Conservation (phyloP, 75 land plant species). For the Ceratopteris richardii region DNA sequence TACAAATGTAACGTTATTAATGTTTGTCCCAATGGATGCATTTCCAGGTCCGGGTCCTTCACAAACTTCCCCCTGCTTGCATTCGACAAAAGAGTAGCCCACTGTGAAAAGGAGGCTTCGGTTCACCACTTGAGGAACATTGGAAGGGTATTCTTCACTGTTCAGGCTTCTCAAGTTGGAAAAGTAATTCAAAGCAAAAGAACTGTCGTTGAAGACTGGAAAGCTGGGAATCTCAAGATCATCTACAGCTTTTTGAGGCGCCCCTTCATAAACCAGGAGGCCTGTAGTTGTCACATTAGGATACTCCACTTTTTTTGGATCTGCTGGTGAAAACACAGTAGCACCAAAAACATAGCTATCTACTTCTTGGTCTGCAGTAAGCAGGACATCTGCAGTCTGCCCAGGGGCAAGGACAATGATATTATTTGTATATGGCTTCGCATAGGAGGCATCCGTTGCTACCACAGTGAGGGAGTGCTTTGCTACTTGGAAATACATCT, state of each 20-base stretch:
- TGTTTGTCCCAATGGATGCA: conserved; percentile 7
- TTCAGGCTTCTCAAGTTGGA: conserved; percentile 19
- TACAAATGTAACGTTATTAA: conserved; percentile 29
- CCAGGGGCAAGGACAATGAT: conserved; percentile 40
- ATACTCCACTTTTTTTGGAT: neutral
- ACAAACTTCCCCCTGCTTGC: neutral
- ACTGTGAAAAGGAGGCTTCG: conserved; percentile 17
- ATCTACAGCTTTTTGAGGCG: neutral
- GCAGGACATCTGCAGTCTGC: conserved; percentile 42
- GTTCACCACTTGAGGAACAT: conserved; percentile 14
- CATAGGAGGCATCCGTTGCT: conserved; percentile 33
- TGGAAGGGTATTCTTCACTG: conserved; percentile 18
- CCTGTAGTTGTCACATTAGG: conserved; percentile 27
- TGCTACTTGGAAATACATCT: conserved; percentile 37
- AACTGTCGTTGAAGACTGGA: conserved; percentile 29
- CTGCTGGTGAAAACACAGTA: conserved; percentile 7
- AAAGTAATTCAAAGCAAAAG: conserved; percentile 13
- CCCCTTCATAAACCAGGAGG: conserved; percentile 15
- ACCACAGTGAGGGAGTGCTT: conserved; percentile 37
- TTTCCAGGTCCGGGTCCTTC: neutral
- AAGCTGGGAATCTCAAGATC: conserved; percentile 10
- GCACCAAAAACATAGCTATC: conserved; percentile 37
- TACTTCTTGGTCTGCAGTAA: conserved; percentile 25
- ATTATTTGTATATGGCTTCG: conserved; percentile 27
- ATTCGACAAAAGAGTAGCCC: conserved; percentile 1